Conservation (phyloP, 805 yeast species). For the Cyberlindnera sargentensis region DNA sequence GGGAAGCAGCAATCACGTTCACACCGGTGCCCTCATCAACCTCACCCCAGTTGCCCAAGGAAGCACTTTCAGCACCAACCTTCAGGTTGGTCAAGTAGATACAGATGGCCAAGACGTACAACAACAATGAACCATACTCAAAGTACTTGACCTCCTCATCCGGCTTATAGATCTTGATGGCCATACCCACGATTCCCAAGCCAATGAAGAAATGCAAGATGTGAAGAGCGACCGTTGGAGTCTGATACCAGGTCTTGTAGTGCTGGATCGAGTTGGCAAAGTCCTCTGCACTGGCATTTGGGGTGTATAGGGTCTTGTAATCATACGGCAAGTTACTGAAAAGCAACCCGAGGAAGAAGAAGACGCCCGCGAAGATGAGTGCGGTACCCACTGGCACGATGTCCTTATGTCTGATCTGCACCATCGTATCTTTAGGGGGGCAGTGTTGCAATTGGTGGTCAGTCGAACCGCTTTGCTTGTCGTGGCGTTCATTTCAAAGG, state of each 20-base stretch:
- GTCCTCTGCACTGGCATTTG: slow-evolving; percentile 41
- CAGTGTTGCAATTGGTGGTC: neutral
- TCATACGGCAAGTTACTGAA: slow-evolving; percentile 82
- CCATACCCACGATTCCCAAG: slow-evolving; percentile 65
- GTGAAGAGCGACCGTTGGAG: slow-evolving; percentile 53
- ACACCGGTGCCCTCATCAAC: slow-evolving; percentile 81
- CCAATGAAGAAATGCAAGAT: slow-evolving; percentile 54
- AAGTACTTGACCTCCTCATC: slow-evolving; percentile 75
- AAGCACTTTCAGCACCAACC: slow-evolving; percentile 66
- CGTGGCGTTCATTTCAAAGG: no score
- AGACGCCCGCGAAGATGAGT: slow-evolving; percentile 36
- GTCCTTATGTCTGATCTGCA: slow-evolving; percentile 31
- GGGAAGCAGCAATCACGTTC: slow-evolving; percentile 87
- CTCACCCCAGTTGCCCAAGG: slow-evolving; percentile 86
- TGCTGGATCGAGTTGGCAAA: slow-evolving; percentile 62
- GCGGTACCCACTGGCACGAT: slow-evolving; percentile 40
- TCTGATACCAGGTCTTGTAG: slow-evolving; percentile 64
- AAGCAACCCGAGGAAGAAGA: slow-evolving; percentile 75
- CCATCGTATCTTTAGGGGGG: slow-evolving; percentile 11
- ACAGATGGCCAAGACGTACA: slow-evolving; percentile 64
- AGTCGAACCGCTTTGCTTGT: no score
- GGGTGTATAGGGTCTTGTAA: slow-evolving; percentile 61
- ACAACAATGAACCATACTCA: slow-evolving; percentile 82
- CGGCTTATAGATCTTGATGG: slow-evolving; percentile 83
- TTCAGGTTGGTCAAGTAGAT: slow-evolving; percentile 82